These are phyloP conservation scores for Catunica adiposa DNA, from an alignment of 2,329 filamentous ascomycete genomes.

Conservation along the genomic window DNA sequence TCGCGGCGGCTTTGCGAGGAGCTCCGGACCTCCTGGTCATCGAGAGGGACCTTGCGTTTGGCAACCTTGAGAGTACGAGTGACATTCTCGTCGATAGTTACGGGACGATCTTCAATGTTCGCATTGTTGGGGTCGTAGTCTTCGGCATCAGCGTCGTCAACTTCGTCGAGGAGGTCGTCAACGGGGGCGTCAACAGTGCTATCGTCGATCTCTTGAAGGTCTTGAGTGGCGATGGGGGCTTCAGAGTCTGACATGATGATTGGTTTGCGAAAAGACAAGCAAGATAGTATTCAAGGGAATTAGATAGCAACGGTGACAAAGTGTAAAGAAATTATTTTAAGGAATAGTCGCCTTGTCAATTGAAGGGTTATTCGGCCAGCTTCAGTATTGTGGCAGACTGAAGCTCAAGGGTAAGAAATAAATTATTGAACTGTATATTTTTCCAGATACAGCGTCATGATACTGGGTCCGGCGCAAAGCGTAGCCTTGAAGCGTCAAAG, in stretches of 20 bases:
- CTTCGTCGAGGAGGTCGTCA: constrained; percentile 46
- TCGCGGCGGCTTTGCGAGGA: constrained; percentile 57
- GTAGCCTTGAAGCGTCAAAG: neutral
- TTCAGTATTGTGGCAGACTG: too few species aligned
- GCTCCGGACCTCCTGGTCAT: constrained; percentile 48
- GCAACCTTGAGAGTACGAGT: constrained; percentile 46
- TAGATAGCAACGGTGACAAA: too few species aligned
- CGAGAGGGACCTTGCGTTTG: constrained; percentile 42
- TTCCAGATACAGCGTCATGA: too few species aligned
- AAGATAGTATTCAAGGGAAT: too few species aligned
- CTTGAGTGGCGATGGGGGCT: constrained; percentile 23
- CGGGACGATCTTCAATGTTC: constrained; percentile 44
- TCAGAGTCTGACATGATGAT: neutral
- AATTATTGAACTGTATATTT: too few species aligned
- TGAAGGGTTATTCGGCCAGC: neutral
- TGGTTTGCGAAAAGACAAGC: too few species aligned
- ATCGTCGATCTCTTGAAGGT: constrained; percentile 31
- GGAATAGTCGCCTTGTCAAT: neutral
- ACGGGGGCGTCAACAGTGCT: constrained; percentile 28
- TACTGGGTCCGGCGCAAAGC: neutral
- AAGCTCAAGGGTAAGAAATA: neutral
- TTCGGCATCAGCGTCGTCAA: constrained; percentile 53
- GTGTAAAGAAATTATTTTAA: too few species aligned
- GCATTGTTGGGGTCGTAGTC: constrained; percentile 51
- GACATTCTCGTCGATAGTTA: constrained; percentile 52